Evolutionary conservation across 495 filamentous ascomycete species (phyloP).

Genomic region (Friedmanniomyces endolithicus): DNA sequence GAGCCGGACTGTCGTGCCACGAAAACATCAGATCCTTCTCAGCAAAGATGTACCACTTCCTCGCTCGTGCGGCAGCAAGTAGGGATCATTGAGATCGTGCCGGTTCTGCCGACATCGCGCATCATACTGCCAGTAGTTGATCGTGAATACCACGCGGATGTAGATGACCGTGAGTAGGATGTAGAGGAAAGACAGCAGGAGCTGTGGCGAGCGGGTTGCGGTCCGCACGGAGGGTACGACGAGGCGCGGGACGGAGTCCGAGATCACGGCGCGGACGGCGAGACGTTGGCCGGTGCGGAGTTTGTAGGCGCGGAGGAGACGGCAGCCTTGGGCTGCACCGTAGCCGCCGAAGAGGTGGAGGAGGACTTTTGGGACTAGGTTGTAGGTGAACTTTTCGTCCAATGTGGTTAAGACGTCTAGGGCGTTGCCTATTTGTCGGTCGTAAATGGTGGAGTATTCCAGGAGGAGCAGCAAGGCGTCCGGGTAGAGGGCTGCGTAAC

Average conservation of each 20-base stretch:
- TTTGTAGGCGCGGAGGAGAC: conserved; percentile 9
- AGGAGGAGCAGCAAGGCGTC: conserved; percentile 5
- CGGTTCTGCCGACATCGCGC: conserved; percentile 1
- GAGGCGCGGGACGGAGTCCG: conserved; percentile 4
- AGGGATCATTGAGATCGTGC: conserved; percentile 9
- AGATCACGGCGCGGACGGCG: conserved; percentile 8
- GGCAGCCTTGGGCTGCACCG: conserved; percentile 10
- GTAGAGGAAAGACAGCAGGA: conserved; percentile 3
- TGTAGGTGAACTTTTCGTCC: neutral
- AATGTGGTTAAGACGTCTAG: neutral
- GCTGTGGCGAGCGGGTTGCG: neutral
- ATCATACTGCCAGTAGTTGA: conserved; percentile 7
- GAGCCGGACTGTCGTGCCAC: conserved; percentile 3
- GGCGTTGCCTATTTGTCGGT: conserved; percentile 3
- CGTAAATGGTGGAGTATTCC: conserved; percentile 1
- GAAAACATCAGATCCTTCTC: conserved; percentile 16
- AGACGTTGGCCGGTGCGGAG: neutral
- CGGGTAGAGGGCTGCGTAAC: conserved; percentile 11
- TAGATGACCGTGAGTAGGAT: conserved; percentile 2
- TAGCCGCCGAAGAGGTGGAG: conserved; percentile 11
- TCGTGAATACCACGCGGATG: neutral
- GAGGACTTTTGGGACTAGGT: conserved; percentile 4
- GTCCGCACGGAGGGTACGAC: neutral
- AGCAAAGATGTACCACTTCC: conserved; percentile 11
- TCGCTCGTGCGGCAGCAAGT: conserved; percentile 7